Base-by-base conservation (phyloP, 1,284 basidiomycete genomes). In the Rhodofomes roseus region DNA sequence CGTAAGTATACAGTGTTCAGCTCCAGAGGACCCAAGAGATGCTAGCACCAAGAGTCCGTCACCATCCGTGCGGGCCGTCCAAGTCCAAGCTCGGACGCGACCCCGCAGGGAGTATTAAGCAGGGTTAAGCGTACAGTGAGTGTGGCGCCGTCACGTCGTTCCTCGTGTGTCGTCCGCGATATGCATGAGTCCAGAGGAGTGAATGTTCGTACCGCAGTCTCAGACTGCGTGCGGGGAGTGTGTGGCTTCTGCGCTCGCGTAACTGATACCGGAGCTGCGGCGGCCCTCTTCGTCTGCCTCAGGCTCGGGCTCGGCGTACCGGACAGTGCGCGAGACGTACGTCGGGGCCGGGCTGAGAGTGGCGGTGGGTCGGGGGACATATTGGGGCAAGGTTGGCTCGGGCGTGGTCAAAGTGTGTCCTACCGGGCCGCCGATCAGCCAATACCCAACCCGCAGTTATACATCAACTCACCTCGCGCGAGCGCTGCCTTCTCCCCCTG, bases 401-500 rank as follows among this genome's bases (percentile, higher is more conserved):
- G 87, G 87, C 58, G 74, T 82, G 31, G 76, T 75, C 61, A 86
- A 75, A 58, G 78, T 74, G 66, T 74, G 85, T 41, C 67, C 84
- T 77, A 46, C 69, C 37, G 36, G 37, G 16, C 12, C 23, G 40
- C 22, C 14, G 22, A 39, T 57, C 25, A 51, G 23, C n/a, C 22
- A 41, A 25, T 25, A 6, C 22, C 5, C 4, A 16, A 39, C 4
- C 16, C 7, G 14, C 14, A 25, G 23, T n/a, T 4, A 39, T 46
- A 5, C 36, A 14, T 7, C 2, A 23, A 39, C 71, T 58, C 63
- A 77, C 87, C 89, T 68, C 80, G 81, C 43, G 84, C 71, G 7
- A 78, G 83, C 9, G 89, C 89, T n/a, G 77, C 79, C 74, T 87
- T 90, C 76, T 91, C 87, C 14, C 81, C 89, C 70, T 91, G 86